Percentiles rank a stretch among this genome's conserved stretches.
phyloP scores from a whole-genome alignment of 495 filamentous ascomycete genomes.

The Neurospora sp. region DNA sequence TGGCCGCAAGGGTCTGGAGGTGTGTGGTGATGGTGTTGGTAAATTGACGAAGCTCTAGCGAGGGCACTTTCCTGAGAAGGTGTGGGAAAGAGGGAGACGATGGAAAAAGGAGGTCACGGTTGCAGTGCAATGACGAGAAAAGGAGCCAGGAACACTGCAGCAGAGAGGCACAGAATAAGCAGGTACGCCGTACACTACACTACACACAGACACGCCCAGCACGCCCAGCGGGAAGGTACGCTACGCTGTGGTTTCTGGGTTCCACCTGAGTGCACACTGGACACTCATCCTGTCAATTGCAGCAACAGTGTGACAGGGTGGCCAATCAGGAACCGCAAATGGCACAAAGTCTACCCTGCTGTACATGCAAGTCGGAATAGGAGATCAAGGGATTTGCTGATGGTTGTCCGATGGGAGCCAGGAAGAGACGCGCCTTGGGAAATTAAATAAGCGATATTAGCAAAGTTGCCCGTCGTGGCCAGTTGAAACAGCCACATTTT shows the following conservation, averaged over 20 bases:
- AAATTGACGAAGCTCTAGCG: constrained; percentile 2
- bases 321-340: constrained; percentile 10
- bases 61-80: neutral
- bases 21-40: neutral
- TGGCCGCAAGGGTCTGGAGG: neutral
- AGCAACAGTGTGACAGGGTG: neutral
- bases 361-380: neutral
- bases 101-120: neutral
- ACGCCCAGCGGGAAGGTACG: neutral
- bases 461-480: constrained; percentile 7
- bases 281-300: neutral
- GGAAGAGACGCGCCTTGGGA: constrained; percentile 8
- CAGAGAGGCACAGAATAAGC: neutral
- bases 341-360: neutral
- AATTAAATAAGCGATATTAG: constrained; percentile 34
- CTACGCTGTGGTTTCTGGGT: neutral
- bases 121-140: neutral
- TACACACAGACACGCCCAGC: neutral
- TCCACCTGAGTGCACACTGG: neutral
- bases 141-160: neutral
- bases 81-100: neutral
- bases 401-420: neutral
- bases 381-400: neutral
- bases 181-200: neutral
- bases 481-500: constrained; percentile 5